A percentile compares a stretch with the other conserved stretches of the same genome.
Conservation (phyloP, 441 rosid genomes). For the Brassica hybrid region DNA sequence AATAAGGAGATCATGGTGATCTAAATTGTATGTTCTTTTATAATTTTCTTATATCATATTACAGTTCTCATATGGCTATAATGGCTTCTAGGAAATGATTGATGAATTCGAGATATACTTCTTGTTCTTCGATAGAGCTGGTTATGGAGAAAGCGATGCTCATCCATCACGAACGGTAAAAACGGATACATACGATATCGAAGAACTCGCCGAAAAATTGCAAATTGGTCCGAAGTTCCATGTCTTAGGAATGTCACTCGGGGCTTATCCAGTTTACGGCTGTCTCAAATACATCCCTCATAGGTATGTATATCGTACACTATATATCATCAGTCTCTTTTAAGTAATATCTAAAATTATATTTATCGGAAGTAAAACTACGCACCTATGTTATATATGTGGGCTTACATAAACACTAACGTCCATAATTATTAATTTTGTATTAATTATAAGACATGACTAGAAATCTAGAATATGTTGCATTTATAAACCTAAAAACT, state of each 20-base stretch:
- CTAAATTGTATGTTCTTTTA: background rate
- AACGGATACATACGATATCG: slow-evolving; percentile 76
- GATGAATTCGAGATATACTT: slow-evolving; percentile 61
- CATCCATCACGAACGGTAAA: slow-evolving; percentile 59
- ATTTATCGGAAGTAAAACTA: background rate
- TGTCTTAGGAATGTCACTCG: slow-evolving; percentile 87
- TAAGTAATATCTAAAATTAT: background rate
- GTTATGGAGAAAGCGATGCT: slow-evolving; percentile 86
- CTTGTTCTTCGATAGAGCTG: slow-evolving; percentile 74
- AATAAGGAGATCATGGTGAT: background rate
- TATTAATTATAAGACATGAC: background rate
- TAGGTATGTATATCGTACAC: slow-evolving; percentile 63
- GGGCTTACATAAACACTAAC: background rate
- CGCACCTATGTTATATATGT: background rate
- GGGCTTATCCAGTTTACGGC: slow-evolving; percentile 77
- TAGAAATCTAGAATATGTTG: background rate
- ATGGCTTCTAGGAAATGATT: slow-evolving; percentile 51
- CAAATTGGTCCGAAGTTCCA: slow-evolving; percentile 76
- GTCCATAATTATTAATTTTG: background rate
- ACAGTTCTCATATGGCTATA: slow-evolving; percentile 6
- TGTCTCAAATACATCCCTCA: slow-evolving; percentile 85
- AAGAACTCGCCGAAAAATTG: slow-evolving; percentile 85
- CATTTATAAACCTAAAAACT: background rate
- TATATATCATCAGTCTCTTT: background rate
- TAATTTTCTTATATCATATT: background rate